Conservation (phyloP, 2,329 filamentous ascomycete species). For the Diaporthe australafricana region DNA sequence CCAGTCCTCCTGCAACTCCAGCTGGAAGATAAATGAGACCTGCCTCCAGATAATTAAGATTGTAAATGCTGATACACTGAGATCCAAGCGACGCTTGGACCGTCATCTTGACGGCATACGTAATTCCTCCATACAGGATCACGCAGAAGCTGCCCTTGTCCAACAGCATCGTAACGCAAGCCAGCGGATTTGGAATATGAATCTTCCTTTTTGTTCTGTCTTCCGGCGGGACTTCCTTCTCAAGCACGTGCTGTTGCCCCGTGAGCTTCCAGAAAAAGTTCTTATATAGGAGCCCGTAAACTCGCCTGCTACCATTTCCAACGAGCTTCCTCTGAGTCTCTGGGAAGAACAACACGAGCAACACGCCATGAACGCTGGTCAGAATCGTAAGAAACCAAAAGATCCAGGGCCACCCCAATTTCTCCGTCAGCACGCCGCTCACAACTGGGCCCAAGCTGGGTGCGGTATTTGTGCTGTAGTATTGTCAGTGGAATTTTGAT, state of each 20-base stretch:
- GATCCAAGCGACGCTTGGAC: conserved; percentile 41
- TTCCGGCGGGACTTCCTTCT: not conserved
- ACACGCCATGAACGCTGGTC: conserved; percentile 39
- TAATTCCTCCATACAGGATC: conserved; percentile 33
- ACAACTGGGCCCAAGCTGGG: conserved; percentile 46
- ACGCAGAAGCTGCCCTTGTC: conserved; percentile 39
- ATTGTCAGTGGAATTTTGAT: not conserved
- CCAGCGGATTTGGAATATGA: conserved; percentile 37
- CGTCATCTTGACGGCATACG: conserved; percentile 41
- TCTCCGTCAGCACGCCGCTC: conserved; percentile 48
- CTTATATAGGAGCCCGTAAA: conserved; percentile 1
- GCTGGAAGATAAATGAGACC: conserved; percentile 43
- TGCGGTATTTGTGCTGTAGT: not conserved
- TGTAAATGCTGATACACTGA: conserved; percentile 42
- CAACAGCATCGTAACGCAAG: conserved; percentile 37
- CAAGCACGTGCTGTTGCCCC: not conserved
- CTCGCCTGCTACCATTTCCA: conserved; percentile 43
- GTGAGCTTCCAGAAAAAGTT: conserved; percentile 8
- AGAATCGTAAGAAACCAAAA: conserved; percentile 53
- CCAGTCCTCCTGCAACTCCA: not conserved
- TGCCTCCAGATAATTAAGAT: conserved; percentile 41
- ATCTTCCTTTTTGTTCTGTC: not conserved
- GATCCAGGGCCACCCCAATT: conserved; percentile 51
- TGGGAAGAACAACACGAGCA: conserved; percentile 42
- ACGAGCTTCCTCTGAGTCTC: conserved; percentile 49